phyloP scores from a whole-genome alignment of 2,329 filamentous ascomycete genomes.

The Venturia nashicola region DNA sequence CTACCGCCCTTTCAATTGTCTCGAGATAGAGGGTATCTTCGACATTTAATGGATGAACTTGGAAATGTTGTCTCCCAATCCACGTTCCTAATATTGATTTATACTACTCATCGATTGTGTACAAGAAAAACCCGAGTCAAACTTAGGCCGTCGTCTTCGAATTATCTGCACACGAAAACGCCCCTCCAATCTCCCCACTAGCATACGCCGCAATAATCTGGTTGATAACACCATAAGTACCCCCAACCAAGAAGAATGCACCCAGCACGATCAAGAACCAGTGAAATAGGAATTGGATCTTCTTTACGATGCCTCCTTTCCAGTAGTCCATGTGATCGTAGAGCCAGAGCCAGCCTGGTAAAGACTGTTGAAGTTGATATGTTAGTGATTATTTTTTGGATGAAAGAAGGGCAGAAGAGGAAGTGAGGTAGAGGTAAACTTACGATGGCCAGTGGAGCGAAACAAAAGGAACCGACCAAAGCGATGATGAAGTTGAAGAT shows the following conservation, averaged over 20 bases:
- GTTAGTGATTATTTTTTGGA: neutral
- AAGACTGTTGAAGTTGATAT: conserved; percentile 11
- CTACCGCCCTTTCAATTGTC: no score
- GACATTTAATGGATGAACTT: no score
- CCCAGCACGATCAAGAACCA: conserved; percentile 31
- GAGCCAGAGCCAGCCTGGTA: conserved; percentile 40
- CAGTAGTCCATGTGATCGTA: conserved; percentile 34
- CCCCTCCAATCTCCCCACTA: conserved; percentile 31
- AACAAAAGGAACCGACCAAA: conserved; percentile 37
- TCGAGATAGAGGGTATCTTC: no score
- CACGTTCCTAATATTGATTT: no score
- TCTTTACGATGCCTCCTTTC: conserved; percentile 23
- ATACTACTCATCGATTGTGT: no score
- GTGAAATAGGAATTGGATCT: conserved; percentile 29
- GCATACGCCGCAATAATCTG: conserved; percentile 41
- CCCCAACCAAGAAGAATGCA: conserved; percentile 35
- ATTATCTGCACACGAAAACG: conserved; percentile 39
- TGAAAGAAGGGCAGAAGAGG: no score
- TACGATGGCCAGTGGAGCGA: conserved; percentile 36
- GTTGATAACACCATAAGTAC: conserved; percentile 38
- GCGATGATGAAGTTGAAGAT: conserved; percentile 42
- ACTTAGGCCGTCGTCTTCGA: conserved; percentile 19
- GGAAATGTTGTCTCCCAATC: no score
- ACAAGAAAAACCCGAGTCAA: neutral
- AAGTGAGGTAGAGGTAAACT: neutral